Percentiles rank a stretch among this genome's conserved stretches.
phyloP scores from a whole-genome alignment of 2,329 filamentous ascomycete genomes.

The Didymella pinodella region DNA sequence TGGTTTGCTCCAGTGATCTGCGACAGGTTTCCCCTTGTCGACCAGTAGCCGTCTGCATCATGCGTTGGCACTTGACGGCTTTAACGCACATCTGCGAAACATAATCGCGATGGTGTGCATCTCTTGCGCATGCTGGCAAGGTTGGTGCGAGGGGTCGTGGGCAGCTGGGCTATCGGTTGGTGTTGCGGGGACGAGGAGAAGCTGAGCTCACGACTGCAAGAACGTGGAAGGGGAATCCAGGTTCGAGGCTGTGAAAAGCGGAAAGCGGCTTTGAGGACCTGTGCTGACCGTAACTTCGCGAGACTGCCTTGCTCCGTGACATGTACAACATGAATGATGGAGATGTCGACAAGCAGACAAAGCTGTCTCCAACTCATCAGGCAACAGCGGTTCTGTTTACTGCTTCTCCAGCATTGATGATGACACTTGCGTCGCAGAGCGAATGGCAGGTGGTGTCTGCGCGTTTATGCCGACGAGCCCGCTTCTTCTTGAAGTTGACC shows the following conservation, averaged over 20 bases:
- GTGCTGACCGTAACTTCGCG: constrained; percentile 34
- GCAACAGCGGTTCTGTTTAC: constrained; percentile 4
- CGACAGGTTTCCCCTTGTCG: constrained; percentile 25
- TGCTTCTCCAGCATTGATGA: neutral
- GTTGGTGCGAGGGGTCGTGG: neutral
- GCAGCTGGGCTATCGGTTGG: neutral
- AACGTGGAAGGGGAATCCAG: constrained; percentile 4
- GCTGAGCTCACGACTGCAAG: neutral
- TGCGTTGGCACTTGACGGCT: constrained; percentile 23
- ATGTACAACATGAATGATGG: constrained; percentile 2
- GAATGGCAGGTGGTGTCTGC: neutral
- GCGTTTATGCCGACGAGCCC: constrained; percentile 3
- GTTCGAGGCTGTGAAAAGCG: constrained; percentile 10
- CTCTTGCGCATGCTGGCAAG: constrained; percentile 8
- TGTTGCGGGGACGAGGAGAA: constrained; percentile 7
- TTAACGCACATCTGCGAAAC: constrained; percentile 36
- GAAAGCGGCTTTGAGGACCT: constrained; percentile 14
- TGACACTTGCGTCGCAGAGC: neutral
- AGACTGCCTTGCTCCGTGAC: constrained; percentile 40
- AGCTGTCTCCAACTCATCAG: neutral
- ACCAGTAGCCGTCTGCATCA: constrained; percentile 22
- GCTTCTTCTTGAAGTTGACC: neutral
- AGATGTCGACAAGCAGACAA: neutral
- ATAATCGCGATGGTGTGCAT: constrained; percentile 1
- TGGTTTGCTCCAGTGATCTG: constrained; percentile 35